Evolutionary conservation across 2,329 filamentous ascomycete genomes (phyloP), one percentile per base, ranked within the genome.

Genomic region (Elsinoe australis): DNA sequence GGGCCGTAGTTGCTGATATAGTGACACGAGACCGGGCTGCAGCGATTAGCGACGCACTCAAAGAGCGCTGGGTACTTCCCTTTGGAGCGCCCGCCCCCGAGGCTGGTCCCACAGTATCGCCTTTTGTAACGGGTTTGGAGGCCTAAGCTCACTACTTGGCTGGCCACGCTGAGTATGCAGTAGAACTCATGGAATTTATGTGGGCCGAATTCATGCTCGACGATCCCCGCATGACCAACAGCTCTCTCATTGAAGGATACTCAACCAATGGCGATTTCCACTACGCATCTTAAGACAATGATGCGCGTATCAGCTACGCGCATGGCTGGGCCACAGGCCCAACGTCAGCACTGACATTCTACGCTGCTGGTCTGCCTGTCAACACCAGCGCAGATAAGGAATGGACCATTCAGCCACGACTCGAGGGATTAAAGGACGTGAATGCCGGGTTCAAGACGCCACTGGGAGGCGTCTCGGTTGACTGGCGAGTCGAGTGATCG

Each of bases 291-390:
- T 76, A 75, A 51, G 53, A 46, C 7, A 53, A 55, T 22, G 54
- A 55, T 19, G 49, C 52, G 5, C 24, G 54, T 0, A 53, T 74
- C 14, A 67, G 61, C 1, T 71, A 74, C 53, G 71, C 72, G 0
- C 72, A 75, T 46, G 71, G 71, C 3, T 76, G 72, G 73, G 63
- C 69, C 0, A 73, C 71, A 0, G 71, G 71, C 0, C 72, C 72
- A 2, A 71, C 71, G 1, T 64, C 60, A 2, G 64, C 66, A 0
- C 52, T 75, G 32, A 70, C 67, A 1, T 58, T 64, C 53, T 64
- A 67, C 46, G 60, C 65, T 1, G 67, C 67, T 0, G 71, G 69
- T 2, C 55, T 73, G 3, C 66, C 67, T 42, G 44, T 71, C 1
- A 56, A 62, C 1, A 64, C 49, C 12, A 41, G 49, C 2, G 53